These are phyloP conservation scores for Solanum hybrid DNA, from an alignment of 305 asterid species.

Conservation along the genomic window DNA sequence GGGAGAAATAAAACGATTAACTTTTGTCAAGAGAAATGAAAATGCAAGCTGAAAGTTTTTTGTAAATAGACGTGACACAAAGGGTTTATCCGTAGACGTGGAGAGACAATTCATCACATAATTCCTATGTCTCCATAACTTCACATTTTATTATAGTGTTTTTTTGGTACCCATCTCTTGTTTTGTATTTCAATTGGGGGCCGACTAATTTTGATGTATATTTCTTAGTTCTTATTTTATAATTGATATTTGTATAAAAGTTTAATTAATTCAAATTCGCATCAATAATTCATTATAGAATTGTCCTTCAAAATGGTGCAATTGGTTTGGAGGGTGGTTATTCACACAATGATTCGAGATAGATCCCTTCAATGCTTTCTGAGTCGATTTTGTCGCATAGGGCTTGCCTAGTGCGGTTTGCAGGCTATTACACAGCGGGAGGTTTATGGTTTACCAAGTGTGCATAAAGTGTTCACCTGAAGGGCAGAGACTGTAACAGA, in stretches of 20 bases:
- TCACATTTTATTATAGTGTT: neutral
- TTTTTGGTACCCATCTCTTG: too few species aligned
- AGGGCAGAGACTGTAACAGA: too few species aligned
- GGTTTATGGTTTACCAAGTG: too few species aligned
- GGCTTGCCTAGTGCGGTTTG: fast-evolving
- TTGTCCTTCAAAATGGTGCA: fast-evolving
- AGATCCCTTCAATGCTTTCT: neutral
- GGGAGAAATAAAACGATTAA: neutral
- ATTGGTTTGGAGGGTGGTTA: too few species aligned
- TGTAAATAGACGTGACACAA: conserved; percentile 20
- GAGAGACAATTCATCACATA: conserved; percentile 43
- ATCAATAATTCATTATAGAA: too few species aligned
- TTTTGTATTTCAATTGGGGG: fast-evolving
- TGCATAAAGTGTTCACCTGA: neutral
- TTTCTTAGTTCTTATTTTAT: neutral
- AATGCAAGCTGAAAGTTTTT: neutral
- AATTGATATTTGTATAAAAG: too few species aligned
- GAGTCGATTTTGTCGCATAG: neutral
- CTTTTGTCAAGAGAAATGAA: neutral
- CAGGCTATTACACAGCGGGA: neutral
- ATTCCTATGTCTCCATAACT: neutral
- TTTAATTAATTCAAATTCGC: too few species aligned
- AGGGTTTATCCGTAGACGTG: conserved; percentile 55
- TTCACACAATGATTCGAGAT: fast-evolving
- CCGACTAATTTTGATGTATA: neutral